phyloP scores from a whole-genome alignment of 2,329 filamentous ascomycete genomes.

The Aureobasidium sp. region DNA sequence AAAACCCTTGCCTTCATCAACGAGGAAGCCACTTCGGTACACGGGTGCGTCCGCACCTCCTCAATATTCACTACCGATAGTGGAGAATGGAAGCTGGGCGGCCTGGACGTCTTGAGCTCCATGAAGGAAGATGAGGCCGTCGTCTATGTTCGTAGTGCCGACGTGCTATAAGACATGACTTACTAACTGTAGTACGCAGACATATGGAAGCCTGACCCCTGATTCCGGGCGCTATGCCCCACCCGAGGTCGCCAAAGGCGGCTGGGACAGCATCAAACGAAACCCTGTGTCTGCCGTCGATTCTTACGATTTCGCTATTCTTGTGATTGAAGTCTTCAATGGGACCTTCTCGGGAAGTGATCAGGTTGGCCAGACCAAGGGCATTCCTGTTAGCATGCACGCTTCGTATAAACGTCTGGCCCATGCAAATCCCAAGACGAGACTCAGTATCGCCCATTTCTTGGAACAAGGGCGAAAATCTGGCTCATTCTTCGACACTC shows the following conservation, averaged over 20 bases:
- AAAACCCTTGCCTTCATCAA: conserved; percentile 96
- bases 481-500: conserved; percentile 86
- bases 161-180: neutral
- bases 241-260: conserved; percentile 73
- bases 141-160: conserved; percentile 57
- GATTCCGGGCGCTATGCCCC: conserved; percentile 78
- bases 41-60: conserved; percentile 75
- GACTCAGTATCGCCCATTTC: conserved; percentile 76
- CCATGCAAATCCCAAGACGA: conserved; percentile 80
- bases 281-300: conserved; percentile 75
- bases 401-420: conserved; percentile 83
- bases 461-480: conserved; percentile 77
- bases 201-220: conserved; percentile 77
- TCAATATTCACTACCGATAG: conserved; percentile 92
- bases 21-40: conserved; percentile 81
- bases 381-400: conserved; percentile 80
- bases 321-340: conserved; percentile 90
- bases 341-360: conserved; percentile 68
- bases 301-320: conserved; percentile 73
- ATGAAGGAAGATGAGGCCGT: conserved; percentile 93
- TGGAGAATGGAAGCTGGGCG: conserved; percentile 93
- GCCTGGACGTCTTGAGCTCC: conserved; percentile 87
- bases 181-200: conserved; percentile 42
- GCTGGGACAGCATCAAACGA: conserved; percentile 88
- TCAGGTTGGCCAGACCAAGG: conserved; percentile 77